Base-by-base conservation (phyloP, 352 stramenopile genomes). In the Halophytophthora batemanensis region DNA sequence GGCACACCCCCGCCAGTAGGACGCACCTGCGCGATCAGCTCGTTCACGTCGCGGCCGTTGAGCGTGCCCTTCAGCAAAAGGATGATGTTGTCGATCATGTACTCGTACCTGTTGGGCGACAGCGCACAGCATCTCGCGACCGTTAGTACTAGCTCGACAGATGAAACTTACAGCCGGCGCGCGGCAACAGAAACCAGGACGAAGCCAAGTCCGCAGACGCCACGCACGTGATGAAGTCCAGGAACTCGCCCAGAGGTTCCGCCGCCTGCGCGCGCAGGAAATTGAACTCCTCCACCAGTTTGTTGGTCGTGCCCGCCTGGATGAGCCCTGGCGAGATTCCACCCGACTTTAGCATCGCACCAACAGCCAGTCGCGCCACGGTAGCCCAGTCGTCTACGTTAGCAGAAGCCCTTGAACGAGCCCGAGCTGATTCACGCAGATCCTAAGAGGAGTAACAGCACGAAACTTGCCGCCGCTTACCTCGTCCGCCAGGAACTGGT, bases 61-160 rank as follows among this genome's bases (percentile, higher is more conserved):
- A 99, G 77, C 38, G 97, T 98, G 51, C 96, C 96, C 68, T 99
- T 99, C 46, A 99, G 86, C 23, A 99, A 79, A 33, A 99, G 78
- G 73, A 99, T 99, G 45, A 99, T 87, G 68, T 99, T 99, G 70
- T 99, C 96, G 71, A 99, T 99, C 97, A 99, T 99, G 81, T 99
- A 99, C 78, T 99, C 96, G 79, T 83, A 90, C 64, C 75, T 95
- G 77, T 37, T 33, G 8, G 7, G 33, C 8, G 15, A 51, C 36
- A 11, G 17, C 33, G 14, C 3, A 45, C 17, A 14, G 23, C 14
- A 36, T 28, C 21, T 40, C 29, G 21, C 29, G 19, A 40, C 31
- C 17, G n/a, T 21, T 5, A 54, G 17, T 2, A 17, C 23, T 45
- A n/a, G n/a, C n/a, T n/a, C n/a, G n/a, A n/a, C n/a, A n/a, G n/a